phyloP scores from a whole-genome alignment of 1,284 basidiomycete genomes.

The Microbotryum lychnidis-dioicae region DNA sequence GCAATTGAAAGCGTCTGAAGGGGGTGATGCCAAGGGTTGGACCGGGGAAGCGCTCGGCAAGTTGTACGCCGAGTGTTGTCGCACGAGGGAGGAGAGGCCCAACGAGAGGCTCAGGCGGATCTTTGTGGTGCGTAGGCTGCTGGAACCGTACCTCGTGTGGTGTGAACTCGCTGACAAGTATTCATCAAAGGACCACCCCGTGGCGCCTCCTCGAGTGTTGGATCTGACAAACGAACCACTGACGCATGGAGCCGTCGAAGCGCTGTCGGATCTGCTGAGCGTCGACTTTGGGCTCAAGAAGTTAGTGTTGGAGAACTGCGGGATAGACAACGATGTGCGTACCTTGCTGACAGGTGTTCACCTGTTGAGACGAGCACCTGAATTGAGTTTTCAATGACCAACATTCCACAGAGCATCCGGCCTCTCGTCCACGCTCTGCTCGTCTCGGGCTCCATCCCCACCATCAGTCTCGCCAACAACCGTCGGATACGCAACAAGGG shows the following conservation, averaged over 20 bases:
- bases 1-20: conserved; percentile 40
- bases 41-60: conserved; percentile 66
- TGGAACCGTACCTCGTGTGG: conserved; percentile 13
- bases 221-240: conserved; percentile 71
- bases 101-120: conserved; percentile 59
- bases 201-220: conserved; percentile 54
- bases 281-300: conserved; percentile 83
- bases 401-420: conserved; percentile 59
- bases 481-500: conserved; percentile 65
- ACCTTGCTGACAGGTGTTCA: conserved; percentile 4
- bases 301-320: conserved; percentile 68
- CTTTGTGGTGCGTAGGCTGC: conserved; percentile 53
- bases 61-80: conserved; percentile 72
- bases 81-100: conserved; percentile 61
- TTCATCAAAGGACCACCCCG: conserved; percentile 33
- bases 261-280: conserved; percentile 76
- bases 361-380: too few species aligned
- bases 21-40: conserved; percentile 59
- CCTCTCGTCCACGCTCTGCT: conserved; percentile 83
- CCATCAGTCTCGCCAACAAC: conserved; percentile 80
- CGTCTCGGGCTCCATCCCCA: conserved; percentile 70
- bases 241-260: conserved; percentile 58
- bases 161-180: conserved; percentile 22
- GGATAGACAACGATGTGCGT: conserved; percentile 67
- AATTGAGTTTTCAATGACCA: background rate